Evolutionary conservation across 2,329 filamentous ascomycete species (phyloP).

Genomic region (Coniochaeta prunicola): DNA sequence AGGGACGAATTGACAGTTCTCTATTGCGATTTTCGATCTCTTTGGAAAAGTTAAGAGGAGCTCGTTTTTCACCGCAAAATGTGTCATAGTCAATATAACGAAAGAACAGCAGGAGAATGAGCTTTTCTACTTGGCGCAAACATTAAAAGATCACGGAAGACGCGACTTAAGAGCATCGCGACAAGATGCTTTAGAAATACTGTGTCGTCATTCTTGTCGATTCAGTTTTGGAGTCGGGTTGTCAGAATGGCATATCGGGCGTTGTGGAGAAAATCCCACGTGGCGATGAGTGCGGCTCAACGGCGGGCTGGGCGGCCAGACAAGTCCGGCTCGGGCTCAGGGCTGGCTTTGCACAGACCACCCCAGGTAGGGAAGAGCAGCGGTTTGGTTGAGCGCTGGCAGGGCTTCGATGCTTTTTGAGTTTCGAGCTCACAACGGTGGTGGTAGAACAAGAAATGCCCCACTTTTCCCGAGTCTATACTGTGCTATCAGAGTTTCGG

Average conservation of each 20-base stretch:
- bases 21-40: not conserved
- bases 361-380: not conserved
- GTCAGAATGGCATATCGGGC: not conserved
- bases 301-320: not conserved
- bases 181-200: not conserved
- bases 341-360: conserved; percentile 1
- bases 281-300: conserved; percentile 9
- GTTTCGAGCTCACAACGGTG: not conserved
- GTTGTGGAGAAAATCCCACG: conserved; percentile 8
- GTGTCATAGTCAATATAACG: not conserved
- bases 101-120: not conserved
- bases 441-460: not conserved
- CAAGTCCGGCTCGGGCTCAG: not conserved
- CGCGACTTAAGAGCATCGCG: conserved; percentile 2
- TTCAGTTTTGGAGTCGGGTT: not conserved
- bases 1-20: not conserved
- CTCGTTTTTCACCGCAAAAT: not conserved
- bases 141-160: not conserved
- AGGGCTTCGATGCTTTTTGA: not conserved
- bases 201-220: conserved; percentile 5
- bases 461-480: not conserved
- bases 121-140: not conserved
- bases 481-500: too few species aligned
- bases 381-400: not conserved
- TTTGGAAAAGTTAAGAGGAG: not conserved